These are phyloP conservation scores for Phylloporus scabripes DNA, from an alignment of 768 basidiomycete genomes.

Conservation along the genomic window DNA sequence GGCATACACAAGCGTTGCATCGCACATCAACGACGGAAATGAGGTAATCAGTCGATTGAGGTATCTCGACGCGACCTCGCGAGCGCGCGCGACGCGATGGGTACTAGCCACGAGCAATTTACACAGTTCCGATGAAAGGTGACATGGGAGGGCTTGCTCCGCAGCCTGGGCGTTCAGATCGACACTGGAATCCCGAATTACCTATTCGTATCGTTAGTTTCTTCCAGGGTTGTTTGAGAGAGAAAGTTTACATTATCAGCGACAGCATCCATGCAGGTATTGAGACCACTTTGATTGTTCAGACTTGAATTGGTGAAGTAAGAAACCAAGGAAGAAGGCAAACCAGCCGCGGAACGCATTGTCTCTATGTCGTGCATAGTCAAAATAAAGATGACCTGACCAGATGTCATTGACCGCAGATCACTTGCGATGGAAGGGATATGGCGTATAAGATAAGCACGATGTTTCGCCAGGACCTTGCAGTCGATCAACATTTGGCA, in stretches of 20 bases:
- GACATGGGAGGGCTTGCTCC: slow-evolving; percentile 68
- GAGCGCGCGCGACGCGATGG: slow-evolving; percentile 74
- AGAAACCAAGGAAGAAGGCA: slow-evolving; percentile 74
- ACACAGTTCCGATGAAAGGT: slow-evolving; percentile 68
- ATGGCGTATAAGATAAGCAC: slow-evolving; percentile 55
- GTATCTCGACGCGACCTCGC: slow-evolving; percentile 79
- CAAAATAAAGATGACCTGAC: slow-evolving; percentile 81
- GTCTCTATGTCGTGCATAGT: slow-evolving; percentile 85
- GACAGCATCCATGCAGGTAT: slow-evolving; percentile 77
- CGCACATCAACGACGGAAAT: slow-evolving; percentile 94
- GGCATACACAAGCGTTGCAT: slow-evolving; percentile 78
- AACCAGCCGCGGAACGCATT: slow-evolving; percentile 74
- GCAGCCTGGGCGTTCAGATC: slow-evolving; percentile 71
- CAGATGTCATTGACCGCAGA: slow-evolving; percentile 67
- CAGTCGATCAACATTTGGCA: slow-evolving; percentile 1
- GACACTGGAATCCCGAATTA: slow-evolving; percentile 68
- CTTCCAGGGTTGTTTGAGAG: background rate
- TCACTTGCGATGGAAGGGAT: slow-evolving; percentile 64
- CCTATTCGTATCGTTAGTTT: slow-evolving; percentile 38
- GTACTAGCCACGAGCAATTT: slow-evolving; percentile 73
- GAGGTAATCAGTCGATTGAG: slow-evolving; percentile 81
- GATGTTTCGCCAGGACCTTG: slow-evolving; percentile 69
- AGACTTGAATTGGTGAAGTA: slow-evolving; percentile 88
- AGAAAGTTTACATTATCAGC: slow-evolving; percentile 64
- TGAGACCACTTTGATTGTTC: slow-evolving; percentile 63